These are phyloP conservation scores for Xerocomus minutiporus DNA, from an alignment of 1,284 basidiomycete genomes.

Conservation along the genomic window DNA sequence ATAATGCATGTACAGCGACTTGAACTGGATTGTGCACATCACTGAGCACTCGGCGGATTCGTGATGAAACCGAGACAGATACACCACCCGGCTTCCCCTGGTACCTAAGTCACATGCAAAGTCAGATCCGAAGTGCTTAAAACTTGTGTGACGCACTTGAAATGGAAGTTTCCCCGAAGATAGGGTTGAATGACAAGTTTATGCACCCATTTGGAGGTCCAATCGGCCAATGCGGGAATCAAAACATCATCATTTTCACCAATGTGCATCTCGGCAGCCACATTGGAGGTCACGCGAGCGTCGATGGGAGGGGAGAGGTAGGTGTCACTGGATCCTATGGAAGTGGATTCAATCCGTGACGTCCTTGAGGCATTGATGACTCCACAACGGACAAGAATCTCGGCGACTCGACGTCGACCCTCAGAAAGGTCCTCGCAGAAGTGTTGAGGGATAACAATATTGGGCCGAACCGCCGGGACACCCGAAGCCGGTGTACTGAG, in stretches of 20 bases:
- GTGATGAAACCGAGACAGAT: slow-evolving; percentile 11
- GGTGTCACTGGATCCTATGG: background rate
- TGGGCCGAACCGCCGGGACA: background rate
- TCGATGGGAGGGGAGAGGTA: background rate
- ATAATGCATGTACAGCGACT: slow-evolving; percentile 44
- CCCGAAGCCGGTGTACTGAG: slow-evolving; percentile 2
- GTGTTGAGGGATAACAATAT: background rate
- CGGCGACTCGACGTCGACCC: slow-evolving; percentile 19
- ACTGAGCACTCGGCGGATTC: slow-evolving; percentile 21
- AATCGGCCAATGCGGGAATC: slow-evolving; percentile 20
- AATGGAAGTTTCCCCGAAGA: slow-evolving; percentile 16
- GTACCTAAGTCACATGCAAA: slow-evolving; percentile 16
- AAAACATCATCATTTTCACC: slow-evolving; percentile 8
- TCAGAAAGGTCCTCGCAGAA: slow-evolving; percentile 12
- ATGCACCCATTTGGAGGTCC: slow-evolving; percentile 30
- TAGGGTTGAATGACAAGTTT: slow-evolving; percentile 25
- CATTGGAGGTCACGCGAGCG: background rate
- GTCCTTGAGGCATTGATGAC: slow-evolving; percentile 11
- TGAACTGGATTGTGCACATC: slow-evolving; percentile 27
- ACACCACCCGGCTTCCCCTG: slow-evolving; percentile 5
- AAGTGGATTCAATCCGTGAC: background rate
- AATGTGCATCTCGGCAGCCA: background rate
- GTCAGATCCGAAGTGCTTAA: slow-evolving; percentile 1
- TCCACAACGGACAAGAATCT: slow-evolving; percentile 27
- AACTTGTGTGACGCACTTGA: slow-evolving; percentile 20